Base-by-base conservation (phyloP, 495 filamentous ascomycete species). In the Paragyromitra xinjiangensis region DNA sequence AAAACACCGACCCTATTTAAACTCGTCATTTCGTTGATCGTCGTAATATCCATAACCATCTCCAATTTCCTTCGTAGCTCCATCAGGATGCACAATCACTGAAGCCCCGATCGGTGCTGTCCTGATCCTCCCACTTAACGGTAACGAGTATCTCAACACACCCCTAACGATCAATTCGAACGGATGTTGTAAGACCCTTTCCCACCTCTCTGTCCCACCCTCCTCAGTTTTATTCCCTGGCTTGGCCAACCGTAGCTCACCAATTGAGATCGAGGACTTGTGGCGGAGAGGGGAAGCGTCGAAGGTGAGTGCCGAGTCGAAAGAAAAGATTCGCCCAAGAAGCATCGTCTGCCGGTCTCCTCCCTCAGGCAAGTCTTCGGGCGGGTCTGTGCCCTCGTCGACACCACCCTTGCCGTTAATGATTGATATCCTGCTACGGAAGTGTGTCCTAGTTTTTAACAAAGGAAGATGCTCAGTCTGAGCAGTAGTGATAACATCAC, bases 101-200 rank as follows among this genome's bases (percentile, higher is more conserved):
- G 73, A 74, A 37, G 79, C 79, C 9, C 79, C 69, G 5, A 81
- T 81, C 37, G 78, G 80, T 14, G 81, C 81, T 14, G 81, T 89
- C 75, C 90, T 86, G 62, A 89, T 86, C 50, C 88, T 88, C 44
- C 90, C 90, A 80, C 88, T 94, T 65, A 99, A 86, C 11, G 95
- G 95, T 22, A 98, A 86, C 39, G 92, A 90, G 81, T 99, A 99
- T 82, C 92, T 93, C 80, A 99, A 84, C 6, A 94, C 91, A 48
- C 95, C 95, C 64, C 94, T 90, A 39, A 98, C 89, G 71, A 97
- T 93, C 65, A 99, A 86, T 70, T 96, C 92, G 75, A 98, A 99
- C 42, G 94, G 92, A 84, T 98, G 91, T 79, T 94, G 87, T 37
- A 98, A 84, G 37, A 98, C 94, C 56, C 89, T 88, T 83, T 98